Percentiles rank a stretch among this genome's conserved stretches.
These are phyloP conservation scores for Anthoceros angustus DNA, from an alignment of 225 moss, liverwort and hornwort species.

Conservation along the genomic window DNA sequence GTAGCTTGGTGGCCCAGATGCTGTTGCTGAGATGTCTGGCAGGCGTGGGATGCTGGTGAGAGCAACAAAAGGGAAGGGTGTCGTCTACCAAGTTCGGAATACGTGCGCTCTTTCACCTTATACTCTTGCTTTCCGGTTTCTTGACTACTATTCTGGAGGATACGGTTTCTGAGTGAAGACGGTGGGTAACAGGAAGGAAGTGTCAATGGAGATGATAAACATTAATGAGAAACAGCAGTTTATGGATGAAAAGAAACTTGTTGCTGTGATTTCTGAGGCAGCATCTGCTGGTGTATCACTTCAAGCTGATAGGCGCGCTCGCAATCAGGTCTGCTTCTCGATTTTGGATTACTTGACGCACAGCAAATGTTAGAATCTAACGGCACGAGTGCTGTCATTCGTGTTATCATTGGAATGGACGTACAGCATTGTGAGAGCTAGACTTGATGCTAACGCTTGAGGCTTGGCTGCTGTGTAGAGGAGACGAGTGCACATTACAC, in stretches of 20 bases:
- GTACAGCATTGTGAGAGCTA: background rate
- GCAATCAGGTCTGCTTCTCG: conserved; percentile 43
- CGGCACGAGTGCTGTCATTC: background rate
- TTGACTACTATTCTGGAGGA: background rate
- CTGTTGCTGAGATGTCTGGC: conserved; percentile 99
- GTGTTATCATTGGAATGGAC: background rate
- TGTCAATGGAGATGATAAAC: conserved; percentile 97
- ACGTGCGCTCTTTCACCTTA: conserved; percentile 27
- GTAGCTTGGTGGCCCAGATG: conserved; percentile 94
- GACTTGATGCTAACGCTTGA: too few species aligned
- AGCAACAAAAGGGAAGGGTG: conserved; percentile 86
- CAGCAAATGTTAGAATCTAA: conserved; percentile 1
- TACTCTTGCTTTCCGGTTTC: conserved; percentile 3
- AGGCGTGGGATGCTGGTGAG: conserved; percentile 92
- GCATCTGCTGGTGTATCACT: conserved; percentile 99
- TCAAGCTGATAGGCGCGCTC: conserved; percentile 90
- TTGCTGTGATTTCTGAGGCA: conserved; percentile 98
- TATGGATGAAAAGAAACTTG: conserved; percentile 91
- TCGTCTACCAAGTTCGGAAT: conserved; percentile 91
- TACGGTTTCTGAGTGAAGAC: background rate
- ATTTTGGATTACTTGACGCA: background rate
- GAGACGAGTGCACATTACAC: conserved; percentile 88
- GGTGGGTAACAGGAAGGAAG: conserved; percentile 56
- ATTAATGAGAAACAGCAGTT: conserved; percentile 99
- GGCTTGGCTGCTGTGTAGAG: conserved; percentile 20